Evolutionary conservation across 495 filamentous ascomycete genomes (phyloP), one percentile per base, ranked within the genome.

Genomic region (Podospora sp.): DNA sequence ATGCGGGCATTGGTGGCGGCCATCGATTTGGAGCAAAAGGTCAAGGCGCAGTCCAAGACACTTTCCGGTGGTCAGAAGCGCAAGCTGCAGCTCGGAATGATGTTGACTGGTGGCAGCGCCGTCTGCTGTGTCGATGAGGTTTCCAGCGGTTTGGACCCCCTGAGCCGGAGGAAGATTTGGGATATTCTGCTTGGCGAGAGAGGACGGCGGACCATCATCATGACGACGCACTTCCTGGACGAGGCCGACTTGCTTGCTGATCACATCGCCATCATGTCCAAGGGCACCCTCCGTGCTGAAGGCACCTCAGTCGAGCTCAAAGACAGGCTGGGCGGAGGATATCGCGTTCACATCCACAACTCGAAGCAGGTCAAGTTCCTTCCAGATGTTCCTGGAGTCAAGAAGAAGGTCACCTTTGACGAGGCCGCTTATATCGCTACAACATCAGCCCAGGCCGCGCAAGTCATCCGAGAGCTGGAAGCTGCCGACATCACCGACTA

Each of bases 81-180:
- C 24, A 96, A 96, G 76, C 79, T 94, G n/a, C 93, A 97, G 73
- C 84, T 97, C 11, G 89, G 90, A n/a, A 93, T 94, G 86, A 96
- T 95, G 92, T 87, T 97, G 62, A 93, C 91, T 25, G 93, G 93
- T 49, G 93, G 92, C 20, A 91, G 88, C 66, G 86, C 84, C 18
- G 87, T 97, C 7, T 97, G 93, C 76, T 93, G 91, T 75, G 89
- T 97, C 8, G 93, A 97, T 73, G 93, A 97, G 73, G 92, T 94
- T 5, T 92, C 88, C 16, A 89, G 87, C 59, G 93, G 93, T 6
- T 79, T 97, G 11, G 93, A 97, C 72, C 92, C 93, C 0, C 82
- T 97, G 16, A 89, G 87, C 50, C 80, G 93, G 18, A 79, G 92
- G 11, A 96, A 93, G 76, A 90, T 96, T 62, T 97, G 93, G 93